Evolutionary conservation across 495 filamentous ascomycete genomes (phyloP).

Genomic region (Podospora comata): DNA sequence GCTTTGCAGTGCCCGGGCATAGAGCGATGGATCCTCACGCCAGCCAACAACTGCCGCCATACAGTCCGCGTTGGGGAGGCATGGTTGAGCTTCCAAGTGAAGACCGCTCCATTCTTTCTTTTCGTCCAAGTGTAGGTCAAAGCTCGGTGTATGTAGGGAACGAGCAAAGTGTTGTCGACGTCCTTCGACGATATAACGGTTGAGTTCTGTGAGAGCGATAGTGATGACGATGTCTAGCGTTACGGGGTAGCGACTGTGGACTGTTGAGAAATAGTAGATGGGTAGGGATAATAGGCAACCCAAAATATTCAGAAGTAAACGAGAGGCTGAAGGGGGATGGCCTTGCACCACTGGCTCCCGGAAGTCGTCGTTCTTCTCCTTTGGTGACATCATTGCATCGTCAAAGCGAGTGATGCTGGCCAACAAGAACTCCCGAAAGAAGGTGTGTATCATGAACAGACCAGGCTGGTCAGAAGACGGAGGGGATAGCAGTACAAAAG

Average conservation of each 20-base stretch:
- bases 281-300: conserved; percentile 14
- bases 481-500: neutral
- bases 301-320: conserved; percentile 13
- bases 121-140: neutral
- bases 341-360: neutral
- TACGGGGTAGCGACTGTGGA: conserved; percentile 13
- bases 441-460: neutral
- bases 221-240: conserved; percentile 17
- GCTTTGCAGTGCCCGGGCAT: conserved; percentile 15
- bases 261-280: conserved; percentile 10
- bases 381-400: neutral
- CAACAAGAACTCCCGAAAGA: neutral
- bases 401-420: neutral
- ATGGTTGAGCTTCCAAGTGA: conserved; percentile 3
- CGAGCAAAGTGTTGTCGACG: neutral
- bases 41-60: conserved; percentile 18
- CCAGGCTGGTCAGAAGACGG: neutral
- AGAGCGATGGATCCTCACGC: conserved; percentile 14
- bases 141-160: neutral
- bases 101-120: conserved; percentile 1
- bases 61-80: neutral
- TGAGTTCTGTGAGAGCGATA: conserved; percentile 18
- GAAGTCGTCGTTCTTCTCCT: conserved; percentile 6
- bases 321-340: conserved; percentile 4
- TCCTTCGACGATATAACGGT: conserved; percentile 16